Percentiles rank a stretch among this genome's conserved stretches.
Conservation (phyloP, 2,329 filamentous ascomycete genomes). For the Colletotrichum sp. region DNA sequence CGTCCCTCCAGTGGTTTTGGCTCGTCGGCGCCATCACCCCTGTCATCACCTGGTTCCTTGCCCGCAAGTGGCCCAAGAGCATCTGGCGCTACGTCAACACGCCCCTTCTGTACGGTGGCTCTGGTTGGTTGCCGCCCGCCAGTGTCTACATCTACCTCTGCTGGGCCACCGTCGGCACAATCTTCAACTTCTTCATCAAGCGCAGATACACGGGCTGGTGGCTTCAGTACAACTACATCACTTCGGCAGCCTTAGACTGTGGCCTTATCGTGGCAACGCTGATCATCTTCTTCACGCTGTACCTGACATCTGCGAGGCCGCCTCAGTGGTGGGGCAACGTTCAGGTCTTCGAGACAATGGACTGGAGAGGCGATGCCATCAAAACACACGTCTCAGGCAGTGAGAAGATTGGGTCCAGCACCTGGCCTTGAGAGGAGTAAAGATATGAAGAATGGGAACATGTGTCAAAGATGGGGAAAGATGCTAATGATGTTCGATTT, state of each 20-base stretch:
- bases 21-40: constrained; percentile 68
- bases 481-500: constrained; percentile 6
- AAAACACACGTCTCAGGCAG: constrained; percentile 44
- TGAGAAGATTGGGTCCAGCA: constrained; percentile 55
- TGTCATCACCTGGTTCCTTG: constrained; percentile 66
- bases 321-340: constrained; percentile 70
- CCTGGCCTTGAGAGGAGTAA: constrained; percentile 42
- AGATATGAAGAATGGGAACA: neutral
- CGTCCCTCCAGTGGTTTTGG: constrained; percentile 73
- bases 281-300: constrained; percentile 72
- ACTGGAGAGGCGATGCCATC: constrained; percentile 48
- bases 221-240: constrained; percentile 79
- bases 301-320: constrained; percentile 59
- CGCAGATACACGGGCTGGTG: constrained; percentile 74
- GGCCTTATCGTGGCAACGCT: constrained; percentile 71
- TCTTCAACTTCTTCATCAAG: constrained; percentile 73
- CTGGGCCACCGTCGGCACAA: constrained; percentile 70
- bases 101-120: constrained; percentile 72
- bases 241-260: constrained; percentile 73
- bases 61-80: constrained; percentile 65
- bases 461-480: neutral
- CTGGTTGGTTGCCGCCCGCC: constrained; percentile 69
- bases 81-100: constrained; percentile 70
- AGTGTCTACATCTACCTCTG: constrained; percentile 74
- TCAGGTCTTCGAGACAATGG: constrained; percentile 50